phyloP scores from a whole-genome alignment of 2,329 filamentous ascomycete species.

The Neopestalotiopsis sp. region DNA sequence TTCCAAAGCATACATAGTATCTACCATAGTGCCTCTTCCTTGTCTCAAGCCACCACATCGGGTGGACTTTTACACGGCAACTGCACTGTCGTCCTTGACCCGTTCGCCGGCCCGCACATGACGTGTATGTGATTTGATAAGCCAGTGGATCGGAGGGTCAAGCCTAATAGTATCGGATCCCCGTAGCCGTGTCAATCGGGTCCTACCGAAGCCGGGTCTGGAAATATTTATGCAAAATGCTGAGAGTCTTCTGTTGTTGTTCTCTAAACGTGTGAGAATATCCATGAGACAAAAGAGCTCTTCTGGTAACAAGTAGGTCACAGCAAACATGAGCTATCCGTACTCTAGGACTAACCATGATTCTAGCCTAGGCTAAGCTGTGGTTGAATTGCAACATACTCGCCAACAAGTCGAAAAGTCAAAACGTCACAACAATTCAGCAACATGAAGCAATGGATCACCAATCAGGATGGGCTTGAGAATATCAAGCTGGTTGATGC shows the following conservation, averaged over 20 bases:
- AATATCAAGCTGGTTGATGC: conserved; percentile 52
- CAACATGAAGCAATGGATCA: conserved; percentile 56
- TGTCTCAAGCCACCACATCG: neutral
- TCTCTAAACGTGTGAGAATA: neutral
- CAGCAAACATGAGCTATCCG: no score
- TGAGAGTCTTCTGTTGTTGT: neutral
- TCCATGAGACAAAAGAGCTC: neutral
- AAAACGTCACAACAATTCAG: neutral
- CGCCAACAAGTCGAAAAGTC: neutral
- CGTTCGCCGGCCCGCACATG: neutral
- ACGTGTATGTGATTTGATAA: conserved; percentile 15
- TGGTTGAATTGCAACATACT: neutral
- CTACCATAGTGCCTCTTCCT: no score
- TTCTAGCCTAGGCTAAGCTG: neutral
- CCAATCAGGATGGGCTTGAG: conserved; percentile 60
- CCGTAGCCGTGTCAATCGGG: conserved; percentile 3
- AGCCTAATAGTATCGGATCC: conserved; percentile 5
- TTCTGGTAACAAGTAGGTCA: neutral
- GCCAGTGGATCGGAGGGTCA: conserved; percentile 16
- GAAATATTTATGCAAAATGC: neutral
- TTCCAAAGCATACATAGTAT: neutral
- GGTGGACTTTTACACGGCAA: neutral
- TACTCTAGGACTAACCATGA: no score
- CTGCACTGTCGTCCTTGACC: neutral
- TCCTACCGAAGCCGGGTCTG: conserved; percentile 10